Evolutionary conservation across 257 asterid genomes (phyloP), one percentile per base, ranked within the genome.

Genomic region (Primulina huaijiensis): DNA sequence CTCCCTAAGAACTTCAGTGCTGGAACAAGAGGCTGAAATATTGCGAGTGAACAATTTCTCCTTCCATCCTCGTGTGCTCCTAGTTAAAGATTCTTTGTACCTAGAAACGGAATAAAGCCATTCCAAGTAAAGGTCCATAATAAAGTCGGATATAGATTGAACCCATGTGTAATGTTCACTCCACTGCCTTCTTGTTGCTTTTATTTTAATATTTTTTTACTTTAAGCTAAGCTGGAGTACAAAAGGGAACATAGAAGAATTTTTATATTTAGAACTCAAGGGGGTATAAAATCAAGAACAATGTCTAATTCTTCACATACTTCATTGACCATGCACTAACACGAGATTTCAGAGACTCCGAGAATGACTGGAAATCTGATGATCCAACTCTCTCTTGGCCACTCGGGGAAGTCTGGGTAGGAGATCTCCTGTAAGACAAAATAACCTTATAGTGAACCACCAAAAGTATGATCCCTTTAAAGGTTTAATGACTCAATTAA

Each of bases 11-110:
- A 53, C 74, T 75, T 85, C 96, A 61, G 81, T 60, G 65, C 79
- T 74, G 17, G 78, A 69, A 50, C 86, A 88, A 4, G 83, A 80
- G 1, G 73, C 62, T 29, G 90, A 50, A 73, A 60, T 83, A 76
- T 84, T 86, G 52, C 96, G 91, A 37, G 96, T 78, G 75, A 93
- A 90, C 72, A 90, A 83, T 77, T 86, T 90, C 85, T 94, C 99
- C 82, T 85, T 93, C 99, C 96, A 93, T 62, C 99, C 90, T 80
- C 89, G 86, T 23, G 97, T 90, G 87, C 91, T 90, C 87, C 88
- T 93, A 8, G 87, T 84, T 78, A 93, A 83, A 2, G 96, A 85
- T 16, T 89, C 96, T 83, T 89, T 90, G 87, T 87, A 90, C 72
- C 97, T 90, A 55, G 25, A 52, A 52, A 68, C 17, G 33, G 33